Evolutionary conservation across 106 monocot genomes (phyloP), one percentile per base, ranked within the genome.

Genomic region (Acorus calamus): DNA sequence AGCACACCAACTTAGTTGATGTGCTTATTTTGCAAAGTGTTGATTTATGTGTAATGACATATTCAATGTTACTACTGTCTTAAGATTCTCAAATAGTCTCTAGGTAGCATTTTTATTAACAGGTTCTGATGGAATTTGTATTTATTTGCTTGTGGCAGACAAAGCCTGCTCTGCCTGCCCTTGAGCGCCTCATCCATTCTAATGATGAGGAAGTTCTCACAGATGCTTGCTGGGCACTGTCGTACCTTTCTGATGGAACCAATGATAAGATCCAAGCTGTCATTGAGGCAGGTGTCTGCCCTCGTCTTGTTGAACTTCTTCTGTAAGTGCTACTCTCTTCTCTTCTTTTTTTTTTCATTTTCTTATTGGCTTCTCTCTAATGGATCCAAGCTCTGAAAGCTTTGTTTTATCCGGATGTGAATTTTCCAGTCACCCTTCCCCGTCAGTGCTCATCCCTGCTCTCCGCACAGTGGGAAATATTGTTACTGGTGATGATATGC

Each of bases 201-300:
- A 70, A 66, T 55, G 84, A 84, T 73, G 79, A 84, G 51, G 84
- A 84, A 57, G 76, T 84, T 50, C 80, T 84, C 6, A 80, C 80
- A 50, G 84, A 84, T 74, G 79, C 74, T 12, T 79, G 78, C 57
- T 79, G 78, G 78, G 73, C 78, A 49, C 69, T 79, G 42, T 79
- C 78, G 42, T 79, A 79, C 60, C 63, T 79, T 49, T 79, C 79
- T 66, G 79, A 79, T 70, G 79, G 79, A 3, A 79, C 79, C 14
- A 79, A 79, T 74, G 79, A 79, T 52, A 79, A 79, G 65, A 74
- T 79, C 50, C 79, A 79, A 74, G 69, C 79, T 70, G 79, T 79
- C 9, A 79, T 79, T 61, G 79, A 79, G 61, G 64, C 79, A 42
- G 69, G 70, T 60, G 79, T 79, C 64, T 65, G 74, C 14, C 70